phyloP scores from a whole-genome alignment of 1,284 basidiomycete genomes.

The Meira miltonrushii region DNA sequence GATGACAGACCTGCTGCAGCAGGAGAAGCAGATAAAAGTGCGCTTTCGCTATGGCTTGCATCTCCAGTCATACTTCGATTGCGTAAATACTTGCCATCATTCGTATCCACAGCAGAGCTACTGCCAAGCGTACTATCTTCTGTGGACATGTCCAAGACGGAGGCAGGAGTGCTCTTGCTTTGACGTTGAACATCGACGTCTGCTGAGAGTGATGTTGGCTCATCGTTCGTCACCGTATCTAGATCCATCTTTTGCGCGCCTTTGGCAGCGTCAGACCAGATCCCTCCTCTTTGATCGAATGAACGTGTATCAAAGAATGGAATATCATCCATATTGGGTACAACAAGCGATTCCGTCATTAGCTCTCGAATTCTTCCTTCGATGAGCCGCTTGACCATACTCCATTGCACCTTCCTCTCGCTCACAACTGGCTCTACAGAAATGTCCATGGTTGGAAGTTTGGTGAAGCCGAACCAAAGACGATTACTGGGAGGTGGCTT shows the following conservation, averaged over 20 bases:
- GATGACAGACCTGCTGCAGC: slow-evolving; percentile 14
- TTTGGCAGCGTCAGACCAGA: slow-evolving; percentile 72
- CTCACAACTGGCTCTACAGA: slow-evolving; percentile 88
- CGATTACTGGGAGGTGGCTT: slow-evolving; percentile 93
- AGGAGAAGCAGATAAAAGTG: not conserved
- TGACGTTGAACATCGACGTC: not conserved
- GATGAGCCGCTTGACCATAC: slow-evolving; percentile 81
- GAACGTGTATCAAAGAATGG: slow-evolving; percentile 79
- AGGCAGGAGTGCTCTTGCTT: slow-evolving; percentile 7
- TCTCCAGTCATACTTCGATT: not conserved
- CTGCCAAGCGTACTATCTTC: not conserved
- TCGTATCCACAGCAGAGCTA: slow-evolving; percentile 8
- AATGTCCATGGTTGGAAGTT: slow-evolving; percentile 79
- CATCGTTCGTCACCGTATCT: not conserved
- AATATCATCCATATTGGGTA: slow-evolving; percentile 97
- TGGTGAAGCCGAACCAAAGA: slow-evolving; percentile 97
- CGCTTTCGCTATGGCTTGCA: not conserved
- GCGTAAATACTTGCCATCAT: not conserved
- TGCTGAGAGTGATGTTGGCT: slow-evolving; percentile 5
- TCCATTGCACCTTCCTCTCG: slow-evolving; percentile 83
- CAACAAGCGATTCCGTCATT: slow-evolving; percentile 86
- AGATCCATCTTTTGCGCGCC: slow-evolving; percentile 1
- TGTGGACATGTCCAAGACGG: not conserved
- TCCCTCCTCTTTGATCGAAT: slow-evolving; percentile 69
- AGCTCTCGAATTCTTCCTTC: slow-evolving; percentile 82